Percentiles rank a stretch among this genome's conserved stretches.
These are phyloP conservation scores for Saccharomycopsis javanensis DNA, from an alignment of 805 yeast genomes.

Conservation along the genomic window DNA sequence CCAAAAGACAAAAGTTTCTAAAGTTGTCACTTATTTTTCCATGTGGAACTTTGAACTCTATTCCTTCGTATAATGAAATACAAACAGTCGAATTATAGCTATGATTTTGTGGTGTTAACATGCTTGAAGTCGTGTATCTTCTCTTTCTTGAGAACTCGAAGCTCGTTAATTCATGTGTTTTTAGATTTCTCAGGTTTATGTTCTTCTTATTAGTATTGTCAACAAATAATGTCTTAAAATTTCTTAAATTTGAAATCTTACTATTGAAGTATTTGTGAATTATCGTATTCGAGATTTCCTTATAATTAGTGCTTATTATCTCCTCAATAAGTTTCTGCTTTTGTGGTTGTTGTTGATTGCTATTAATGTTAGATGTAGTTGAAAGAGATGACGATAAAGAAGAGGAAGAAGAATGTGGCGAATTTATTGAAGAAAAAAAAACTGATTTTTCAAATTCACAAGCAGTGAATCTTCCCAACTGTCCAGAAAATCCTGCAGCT, in stretches of 20 bases:
- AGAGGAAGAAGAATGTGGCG: neutral
- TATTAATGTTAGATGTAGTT: neutral
- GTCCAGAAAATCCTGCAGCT: slow-evolving; percentile 2
- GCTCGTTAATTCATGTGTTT: neutral
- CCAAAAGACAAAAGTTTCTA: neutral
- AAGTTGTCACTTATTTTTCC: neutral
- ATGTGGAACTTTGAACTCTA: neutral
- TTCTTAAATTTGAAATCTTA: neutral
- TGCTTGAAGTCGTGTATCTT: neutral
- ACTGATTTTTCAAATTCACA: neutral
- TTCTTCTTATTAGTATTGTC: neutral
- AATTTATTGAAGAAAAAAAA: neutral
- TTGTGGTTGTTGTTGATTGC: neutral
- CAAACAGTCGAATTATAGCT: neutral
- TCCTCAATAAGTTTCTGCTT: neutral
- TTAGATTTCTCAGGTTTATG: neutral
- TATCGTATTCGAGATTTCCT: neutral
- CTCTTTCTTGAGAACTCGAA: neutral
- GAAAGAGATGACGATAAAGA: neutral
- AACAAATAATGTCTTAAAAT: neutral
- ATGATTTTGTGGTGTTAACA: neutral
- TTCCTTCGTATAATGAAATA: slow-evolving; percentile 1
- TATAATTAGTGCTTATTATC: neutral
- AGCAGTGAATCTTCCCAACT: neutral
- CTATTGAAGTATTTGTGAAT: neutral